Base-by-base conservation (phyloP, 2,329 filamentous ascomycete genomes). In the Chalara sp. region DNA sequence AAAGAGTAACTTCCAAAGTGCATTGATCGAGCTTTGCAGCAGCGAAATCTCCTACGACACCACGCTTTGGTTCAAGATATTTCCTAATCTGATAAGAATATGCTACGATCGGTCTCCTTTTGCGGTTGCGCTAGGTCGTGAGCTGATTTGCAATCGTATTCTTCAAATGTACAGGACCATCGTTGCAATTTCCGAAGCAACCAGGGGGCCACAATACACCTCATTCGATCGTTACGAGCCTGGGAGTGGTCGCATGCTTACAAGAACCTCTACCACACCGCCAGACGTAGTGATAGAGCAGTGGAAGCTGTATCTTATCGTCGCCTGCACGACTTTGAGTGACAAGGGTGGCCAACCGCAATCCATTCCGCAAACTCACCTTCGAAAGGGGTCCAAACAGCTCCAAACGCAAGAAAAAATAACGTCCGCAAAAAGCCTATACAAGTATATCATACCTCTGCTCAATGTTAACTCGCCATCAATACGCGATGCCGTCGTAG, bases 291-390 rank as follows among this genome's bases (percentile, higher is more conserved):
- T 96, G 51, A 83, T 99, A 52, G 95, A 97, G 68, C 93, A 99
- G 66, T 99, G 92, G 92, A 97, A 96, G 68, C 74, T 97, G 2
- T 97, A 97, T 66, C 76, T 99, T 30, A 91, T 96, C 50, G 96
- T 99, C 71, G 93, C 92, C 7, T 99, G 95, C 69, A 96, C 92
- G 7, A 97, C 93, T 0, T 75, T 99, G 51, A 91, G 88, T 37
- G 93, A 93, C 58, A 80, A 89, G 7, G 89, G 89, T 7, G 75
- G 80, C 50, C 74, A 79, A 54, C 75, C 76, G 28, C 80, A 83
- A 50, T 74, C 84, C 32, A 73, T 73, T 2, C 68, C 72, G 6
- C 76, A 76, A 59, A 86, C 95, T 56, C 92, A 97, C 67, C 78
- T 81, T 5, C 81, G 92, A 42, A 96, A 95, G 66, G 80, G 80